These are phyloP conservation scores for Chlamydomonas schloesseri DNA, from an alignment of 139 green algal genomes.

Conservation along the genomic window DNA sequence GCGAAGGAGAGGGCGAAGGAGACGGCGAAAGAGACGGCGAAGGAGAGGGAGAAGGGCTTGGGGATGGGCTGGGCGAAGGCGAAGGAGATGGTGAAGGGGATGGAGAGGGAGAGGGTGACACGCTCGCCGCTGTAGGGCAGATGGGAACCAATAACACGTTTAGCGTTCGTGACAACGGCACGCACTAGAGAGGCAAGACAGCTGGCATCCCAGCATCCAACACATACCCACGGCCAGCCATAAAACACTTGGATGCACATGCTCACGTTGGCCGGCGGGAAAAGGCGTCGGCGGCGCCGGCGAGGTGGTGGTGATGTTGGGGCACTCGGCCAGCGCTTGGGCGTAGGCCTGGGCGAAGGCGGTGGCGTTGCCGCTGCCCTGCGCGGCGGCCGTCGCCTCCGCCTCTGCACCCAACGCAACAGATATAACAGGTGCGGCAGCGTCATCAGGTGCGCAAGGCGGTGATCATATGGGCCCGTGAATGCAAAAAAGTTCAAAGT, in stretches of 20 bases:
- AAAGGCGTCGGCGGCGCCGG: too few species aligned
- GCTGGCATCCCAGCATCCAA: too few species aligned
- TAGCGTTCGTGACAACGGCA: too few species aligned
- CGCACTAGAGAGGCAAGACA: too few species aligned
- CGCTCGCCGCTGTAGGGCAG: too few species aligned
- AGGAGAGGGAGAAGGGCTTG: not conserved
- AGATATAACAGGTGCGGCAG: too few species aligned
- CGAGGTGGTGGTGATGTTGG: not conserved
- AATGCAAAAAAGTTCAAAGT: not conserved
- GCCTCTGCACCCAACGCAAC: too few species aligned
- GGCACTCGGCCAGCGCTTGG: not conserved
- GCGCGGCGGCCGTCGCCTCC: conserved; percentile 20
- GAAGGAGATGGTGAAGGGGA: conserved; percentile 9
- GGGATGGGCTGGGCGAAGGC: not conserved
- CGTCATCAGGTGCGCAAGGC: not conserved
- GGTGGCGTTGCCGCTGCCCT: conserved; percentile 30
- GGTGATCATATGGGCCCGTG: not conserved
- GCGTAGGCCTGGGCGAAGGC: conserved; percentile 15
- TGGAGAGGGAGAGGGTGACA: too few species aligned
- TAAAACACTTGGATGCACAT: too few species aligned
- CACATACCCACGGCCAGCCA: too few species aligned
- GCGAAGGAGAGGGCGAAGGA: not conserved
- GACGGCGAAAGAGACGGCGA: not conserved
- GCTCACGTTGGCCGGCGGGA: too few species aligned
- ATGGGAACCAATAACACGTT: too few species aligned